Evolutionary conservation across 148 eudicot genomes (phyloP).

Genomic region (Vaccinium macrocarpon): DNA sequence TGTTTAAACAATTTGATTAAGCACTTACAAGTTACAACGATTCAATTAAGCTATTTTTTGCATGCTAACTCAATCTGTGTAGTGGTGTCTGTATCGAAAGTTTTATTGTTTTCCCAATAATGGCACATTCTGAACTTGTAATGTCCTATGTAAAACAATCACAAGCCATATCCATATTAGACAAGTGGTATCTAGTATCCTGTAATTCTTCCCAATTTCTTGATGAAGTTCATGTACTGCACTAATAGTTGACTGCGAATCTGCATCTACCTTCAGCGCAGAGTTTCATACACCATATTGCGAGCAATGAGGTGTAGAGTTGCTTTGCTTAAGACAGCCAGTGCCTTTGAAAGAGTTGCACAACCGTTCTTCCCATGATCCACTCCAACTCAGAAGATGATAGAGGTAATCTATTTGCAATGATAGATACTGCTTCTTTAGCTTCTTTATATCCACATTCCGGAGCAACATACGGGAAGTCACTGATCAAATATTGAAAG

Average conservation of each 20-base stretch:
- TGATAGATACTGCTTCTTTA: conserved; percentile 48
- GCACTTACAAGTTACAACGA: too few relatives aligned
- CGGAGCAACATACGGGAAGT: conserved; percentile 74
- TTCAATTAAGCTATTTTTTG: too few relatives aligned
- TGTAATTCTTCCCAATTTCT: neutral
- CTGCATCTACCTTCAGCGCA: neutral
- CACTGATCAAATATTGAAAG: conserved; percentile 40
- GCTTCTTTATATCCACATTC: conserved; percentile 86
- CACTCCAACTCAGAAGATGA: conserved; percentile 56
- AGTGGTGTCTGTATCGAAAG: too few relatives aligned
- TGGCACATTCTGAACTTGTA: neutral
- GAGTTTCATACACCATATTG: neutral
- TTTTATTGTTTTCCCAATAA: neutral
- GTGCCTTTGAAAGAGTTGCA: conserved; percentile 50
- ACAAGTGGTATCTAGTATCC: neutral
- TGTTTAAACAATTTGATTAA: too few relatives aligned
- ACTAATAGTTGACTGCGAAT: neutral
- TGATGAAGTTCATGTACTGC: neutral
- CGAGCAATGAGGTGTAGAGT: neutral
- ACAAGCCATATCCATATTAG: neutral
- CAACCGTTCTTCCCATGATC: conserved; percentile 72
- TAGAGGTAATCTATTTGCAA: conserved; percentile 45
- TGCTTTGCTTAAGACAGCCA: conserved; percentile 37
- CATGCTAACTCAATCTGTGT: too few relatives aligned
- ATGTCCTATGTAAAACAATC: neutral